Conservation (phyloP, 2,329 filamentous ascomycete species). For the Incumbomyces lentus region DNA sequence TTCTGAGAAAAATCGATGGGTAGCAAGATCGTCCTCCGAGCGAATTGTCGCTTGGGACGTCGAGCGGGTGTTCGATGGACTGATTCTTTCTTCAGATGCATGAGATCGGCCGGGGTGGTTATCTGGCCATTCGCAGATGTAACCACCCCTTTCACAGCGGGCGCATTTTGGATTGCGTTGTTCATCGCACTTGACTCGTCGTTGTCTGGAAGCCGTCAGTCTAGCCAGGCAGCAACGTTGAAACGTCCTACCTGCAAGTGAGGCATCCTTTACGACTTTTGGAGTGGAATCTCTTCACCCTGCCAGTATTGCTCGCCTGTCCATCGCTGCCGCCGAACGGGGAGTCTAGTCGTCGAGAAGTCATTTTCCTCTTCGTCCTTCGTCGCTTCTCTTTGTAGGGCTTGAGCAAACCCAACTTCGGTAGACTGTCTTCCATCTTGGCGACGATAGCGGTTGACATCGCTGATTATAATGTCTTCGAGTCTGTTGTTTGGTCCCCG, state of each 20-base stretch:
- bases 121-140: conserved; percentile 24
- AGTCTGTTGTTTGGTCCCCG: not conserved
- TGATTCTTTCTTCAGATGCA: not conserved
- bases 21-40: not conserved
- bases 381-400: not conserved
- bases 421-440: not conserved
- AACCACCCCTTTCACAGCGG: conserved; percentile 31
- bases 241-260: not conserved
- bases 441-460: not conserved
- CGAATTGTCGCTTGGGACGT: not conserved
- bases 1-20: conserved; percentile 1
- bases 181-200: conserved; percentile 3
- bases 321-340: not conserved
- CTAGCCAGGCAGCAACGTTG: not conserved
- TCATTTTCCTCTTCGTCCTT: not conserved
- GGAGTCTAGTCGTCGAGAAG: not conserved
- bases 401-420: not conserved
- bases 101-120: conserved; percentile 28
- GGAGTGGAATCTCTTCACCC: conserved; percentile 3
- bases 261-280: conserved; percentile 3
- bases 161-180: conserved; percentile 3
- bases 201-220: not conserved
- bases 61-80: not conserved
- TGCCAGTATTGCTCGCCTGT: not conserved
- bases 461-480: not conserved